Percentiles rank a stretch among this genome's conserved stretches.
Evolutionary conservation across 306 rosid species (phyloP).

Genomic region (Ammopiptanthus mongolicus): DNA sequence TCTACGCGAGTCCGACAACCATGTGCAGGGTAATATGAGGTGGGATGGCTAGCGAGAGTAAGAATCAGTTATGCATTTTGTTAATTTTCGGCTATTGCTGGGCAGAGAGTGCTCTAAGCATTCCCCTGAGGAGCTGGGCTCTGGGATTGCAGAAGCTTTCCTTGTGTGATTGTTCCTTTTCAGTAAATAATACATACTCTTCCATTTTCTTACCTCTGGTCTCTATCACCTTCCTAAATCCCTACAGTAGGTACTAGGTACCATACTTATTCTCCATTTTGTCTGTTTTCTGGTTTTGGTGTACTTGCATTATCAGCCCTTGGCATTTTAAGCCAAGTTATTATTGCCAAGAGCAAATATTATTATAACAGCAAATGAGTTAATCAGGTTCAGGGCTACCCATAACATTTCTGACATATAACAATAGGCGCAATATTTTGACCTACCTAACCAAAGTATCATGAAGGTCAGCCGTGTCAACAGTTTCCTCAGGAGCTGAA

Average conservation of each 20-base stretch:
- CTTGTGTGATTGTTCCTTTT: too few species aligned
- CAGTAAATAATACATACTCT: too few species aligned
- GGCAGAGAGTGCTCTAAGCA: too few species aligned
- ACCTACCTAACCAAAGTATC: slow-evolving; percentile 70
- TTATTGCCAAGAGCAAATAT: slow-evolving; percentile 2
- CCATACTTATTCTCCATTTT: background rate
- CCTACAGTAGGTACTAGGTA: background rate
- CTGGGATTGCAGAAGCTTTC: too few species aligned
- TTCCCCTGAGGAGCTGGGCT: too few species aligned
- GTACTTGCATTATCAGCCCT: background rate
- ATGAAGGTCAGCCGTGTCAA: slow-evolving; percentile 49
- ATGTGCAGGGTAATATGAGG: too few species aligned
- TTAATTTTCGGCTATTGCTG: too few species aligned
- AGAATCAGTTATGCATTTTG: too few species aligned
- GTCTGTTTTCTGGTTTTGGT: background rate
- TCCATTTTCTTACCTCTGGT: too few species aligned
- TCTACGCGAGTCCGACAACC: too few species aligned
- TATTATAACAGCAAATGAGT: background rate
- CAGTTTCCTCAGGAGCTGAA: slow-evolving; percentile 51
- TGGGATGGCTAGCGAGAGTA: too few species aligned
- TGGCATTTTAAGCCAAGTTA: background rate
- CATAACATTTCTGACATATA: slow-evolving; percentile 3
- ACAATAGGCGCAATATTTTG: background rate
- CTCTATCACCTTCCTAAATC: background rate
- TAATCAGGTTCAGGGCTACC: background rate